These are phyloP conservation scores for Paralagenidium karlingii DNA, from an alignment of 352 stramenopile species.

Conservation along the genomic window DNA sequence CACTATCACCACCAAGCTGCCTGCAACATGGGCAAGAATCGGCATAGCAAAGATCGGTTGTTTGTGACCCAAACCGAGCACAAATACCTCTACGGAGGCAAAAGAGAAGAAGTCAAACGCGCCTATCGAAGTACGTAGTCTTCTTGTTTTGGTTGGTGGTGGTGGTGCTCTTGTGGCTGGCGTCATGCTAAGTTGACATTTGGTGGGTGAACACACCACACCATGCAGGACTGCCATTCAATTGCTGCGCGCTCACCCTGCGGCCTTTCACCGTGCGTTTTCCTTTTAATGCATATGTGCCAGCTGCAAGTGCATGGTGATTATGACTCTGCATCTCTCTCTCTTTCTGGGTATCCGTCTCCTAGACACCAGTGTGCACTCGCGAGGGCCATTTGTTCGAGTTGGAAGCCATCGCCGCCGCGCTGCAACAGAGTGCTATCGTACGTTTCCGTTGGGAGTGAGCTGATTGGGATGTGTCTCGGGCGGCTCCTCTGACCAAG, in stretches of 20 bases:
- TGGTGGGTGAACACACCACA: background rate
- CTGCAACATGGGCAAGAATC: conserved; percentile 81
- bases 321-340: background rate
- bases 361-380: conserved; percentile 89
- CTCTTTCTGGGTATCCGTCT: background rate
- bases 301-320: background rate
- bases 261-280: conserved; percentile 61
- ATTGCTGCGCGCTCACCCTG: conserved; percentile 96
- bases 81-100: conserved; percentile 89
- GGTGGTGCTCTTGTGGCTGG: background rate
- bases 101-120: conserved; percentile 75
- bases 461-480: background rate
- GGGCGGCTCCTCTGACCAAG: background rate
- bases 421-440: conserved; percentile 92
- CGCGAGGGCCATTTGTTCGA: conserved; percentile 95
- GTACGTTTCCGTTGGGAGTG: conserved; percentile 15
- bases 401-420: conserved; percentile 91
- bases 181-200: background rate
- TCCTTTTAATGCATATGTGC: too few relatives aligned
- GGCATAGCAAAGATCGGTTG: conserved; percentile 81
- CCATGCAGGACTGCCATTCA: conserved; percentile 86
- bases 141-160: background rate
- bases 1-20: too few relatives aligned
- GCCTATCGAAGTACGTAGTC: conserved; percentile 52
- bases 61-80: conserved; percentile 87